Base-by-base conservation (phyloP, 23 red algal species). In the Chondrus crispus region DNA sequence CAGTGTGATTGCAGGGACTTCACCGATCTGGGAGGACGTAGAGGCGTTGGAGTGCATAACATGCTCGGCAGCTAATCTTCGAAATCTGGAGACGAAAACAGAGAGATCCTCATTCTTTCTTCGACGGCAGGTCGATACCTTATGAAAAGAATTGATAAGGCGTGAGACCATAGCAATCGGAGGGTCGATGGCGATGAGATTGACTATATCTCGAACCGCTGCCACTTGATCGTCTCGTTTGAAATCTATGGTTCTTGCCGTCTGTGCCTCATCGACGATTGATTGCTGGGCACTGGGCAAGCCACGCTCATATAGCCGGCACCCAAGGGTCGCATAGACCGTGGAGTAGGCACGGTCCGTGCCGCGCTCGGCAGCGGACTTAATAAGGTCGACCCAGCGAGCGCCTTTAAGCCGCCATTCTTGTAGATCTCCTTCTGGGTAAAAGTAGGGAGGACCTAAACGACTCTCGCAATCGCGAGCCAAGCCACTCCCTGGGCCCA, bases 321-420 rank as follows among this genome's bases (percentile, higher is more conserved):
- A n/a, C 19, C 57, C 10, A 5, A 85, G 33, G 18, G 51, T 85
- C 2, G 57, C 81, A 69, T 37, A 85, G 5, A 85, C 45, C 18
- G 81, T 85, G 46, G 63, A 68, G 39, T 85, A 85, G 10, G 68
- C 5, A 12, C 30, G 39, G 29, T 68, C 39, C 4, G 81, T 39
- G 22, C 57, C 57, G 16, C 48, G 30, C 40, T 66, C 28, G 20
- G 81, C 28, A 4, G 81, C 35, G 20, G 57, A 32, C 68, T 85
- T 33, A 45, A 85, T 85, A 3, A 43, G 63, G 33, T 85, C 24
- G 3, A 66, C 81, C 81, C 81, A 85, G 4, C 81, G 58, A 38
- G 81, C 54, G 26, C 63, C 81, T 54, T 64, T 36, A 20, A 5
- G 54, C 19, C 57, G 81, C 41, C 68, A 68, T 22, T 85, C 53